Base-by-base conservation (phyloP, 139 green algal species). In the Trebouxia sp. region DNA sequence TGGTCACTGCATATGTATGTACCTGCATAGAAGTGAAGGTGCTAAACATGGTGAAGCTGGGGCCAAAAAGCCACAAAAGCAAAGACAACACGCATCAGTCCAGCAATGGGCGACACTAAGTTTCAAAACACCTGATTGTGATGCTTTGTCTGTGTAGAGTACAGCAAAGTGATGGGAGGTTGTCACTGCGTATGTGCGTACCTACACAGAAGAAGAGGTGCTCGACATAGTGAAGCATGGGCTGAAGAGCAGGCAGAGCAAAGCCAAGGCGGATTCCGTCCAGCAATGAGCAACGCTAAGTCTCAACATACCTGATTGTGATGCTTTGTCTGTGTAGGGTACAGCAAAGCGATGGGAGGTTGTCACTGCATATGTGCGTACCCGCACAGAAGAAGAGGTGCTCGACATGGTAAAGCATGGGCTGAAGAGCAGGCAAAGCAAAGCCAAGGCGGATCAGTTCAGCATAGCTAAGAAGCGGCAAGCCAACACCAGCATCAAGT, bases 401-500 rank as follows among this genome's bases (percentile, higher is more conserved):
- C 58, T 97, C 76, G 87, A 95, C 62, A 97, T 97, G 92, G 92
- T 95, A 3, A 97, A 97, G 90, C 84, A 90, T 55, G 87, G 88
- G 26, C 86, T 92, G 12, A 89, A 87, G 72, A 72, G 62, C 62
- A 26, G 62, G 12, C 37, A 42, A 35, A 30, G 58, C 58, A 42
- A 72, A 45, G 41, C 69, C 42, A 87, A 87, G 62, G 67, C 82
- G 2, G 48, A 79, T 41, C 50, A 37, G 30, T 80, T 82, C 66
- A 51, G 20, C 28, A 56, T 80, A 41, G 70, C 76, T 10, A 82
- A 82, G 39, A 85, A 85, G 82, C 76, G 82, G 39, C 81, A 90
- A 76, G 85, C 28, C 76, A 90, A 91, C 78, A 88, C 85, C 12
- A 65, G 55, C 47, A 90, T 88, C 70, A 78, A 77, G 26, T 90